A percentile compares a stretch with the other conserved stretches of the same genome.
These are phyloP conservation scores for Penicillium lagena DNA, from an alignment of 495 filamentous ascomycete genomes.

Conservation along the genomic window DNA sequence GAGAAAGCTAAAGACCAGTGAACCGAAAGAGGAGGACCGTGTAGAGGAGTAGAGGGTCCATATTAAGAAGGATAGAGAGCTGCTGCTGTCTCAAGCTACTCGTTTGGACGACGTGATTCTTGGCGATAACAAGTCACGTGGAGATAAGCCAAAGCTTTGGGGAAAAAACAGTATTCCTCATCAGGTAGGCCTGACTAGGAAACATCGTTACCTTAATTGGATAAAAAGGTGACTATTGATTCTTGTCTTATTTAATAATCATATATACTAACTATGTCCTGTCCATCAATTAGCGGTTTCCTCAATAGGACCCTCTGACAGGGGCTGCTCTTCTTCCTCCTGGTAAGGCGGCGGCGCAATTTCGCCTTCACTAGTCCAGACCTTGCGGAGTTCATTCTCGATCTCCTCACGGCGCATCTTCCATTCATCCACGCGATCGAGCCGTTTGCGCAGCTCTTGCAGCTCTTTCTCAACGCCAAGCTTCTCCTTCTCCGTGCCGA, in stretches of 20 bases:
- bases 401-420: conserved; percentile 73
- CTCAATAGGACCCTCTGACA: conserved; percentile 2
- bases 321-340: conserved; percentile 6
- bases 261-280: neutral
- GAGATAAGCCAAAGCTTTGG: too few relatives aligned
- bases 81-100: too few relatives aligned
- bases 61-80: too few relatives aligned
- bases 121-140: too few relatives aligned
- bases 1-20: too few relatives aligned
- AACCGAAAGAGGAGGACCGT: too few relatives aligned
- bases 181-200: too few relatives aligned
- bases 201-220: too few relatives aligned
- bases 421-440: conserved; percentile 79
- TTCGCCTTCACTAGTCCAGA: conserved; percentile 45
- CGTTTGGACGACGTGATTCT: too few relatives aligned
- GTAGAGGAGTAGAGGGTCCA: too few relatives aligned
- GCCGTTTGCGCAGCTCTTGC: conserved; percentile 68
- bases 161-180: too few relatives aligned
- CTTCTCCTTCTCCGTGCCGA: conserved; percentile 89
- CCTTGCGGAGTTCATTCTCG: conserved; percentile 56
- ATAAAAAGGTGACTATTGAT: too few relatives aligned
- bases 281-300: conserved; percentile 3
- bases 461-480: conserved; percentile 86
- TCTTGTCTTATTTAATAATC: neutral
- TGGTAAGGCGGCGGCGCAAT: conserved; percentile 36